These are phyloP conservation scores for Aegilops speltoides DNA, from an alignment of 176 grass and related monocot genomes.

Conservation along the genomic window DNA sequence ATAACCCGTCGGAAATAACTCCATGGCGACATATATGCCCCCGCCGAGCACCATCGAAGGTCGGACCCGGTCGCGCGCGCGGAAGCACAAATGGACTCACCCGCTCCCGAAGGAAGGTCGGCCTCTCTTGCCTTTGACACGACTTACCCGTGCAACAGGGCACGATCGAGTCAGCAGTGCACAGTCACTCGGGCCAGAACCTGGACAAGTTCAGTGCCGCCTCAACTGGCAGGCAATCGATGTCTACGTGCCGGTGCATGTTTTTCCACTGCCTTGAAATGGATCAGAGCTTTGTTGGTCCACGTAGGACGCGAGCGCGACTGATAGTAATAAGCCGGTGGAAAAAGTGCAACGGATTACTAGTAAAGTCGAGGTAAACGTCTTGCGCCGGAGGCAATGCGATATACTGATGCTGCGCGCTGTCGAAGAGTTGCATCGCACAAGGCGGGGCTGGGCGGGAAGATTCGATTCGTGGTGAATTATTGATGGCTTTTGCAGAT, in stretches of 20 bases:
- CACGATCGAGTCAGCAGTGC: not conserved
- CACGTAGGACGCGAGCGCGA: not conserved
- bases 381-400: slow-evolving; percentile 12
- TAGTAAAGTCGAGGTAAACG: not conserved
- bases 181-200: not conserved
- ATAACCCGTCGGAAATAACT: not conserved
- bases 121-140: not conserved
- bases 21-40: too few species aligned
- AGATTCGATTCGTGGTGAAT: not conserved
- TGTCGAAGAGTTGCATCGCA: too few species aligned
- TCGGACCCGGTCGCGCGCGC: not conserved
- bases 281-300: not conserved
- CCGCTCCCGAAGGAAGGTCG: not conserved
- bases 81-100: not conserved
- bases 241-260: not conserved
- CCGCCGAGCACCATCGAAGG: not conserved
- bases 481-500: not conserved
- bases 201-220: not conserved
- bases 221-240: not conserved
- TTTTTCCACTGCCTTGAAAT: not conserved
- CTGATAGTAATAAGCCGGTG: not conserved
- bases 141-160: not conserved
- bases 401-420: too few species aligned
- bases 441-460: too few species aligned
- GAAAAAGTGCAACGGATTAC: not conserved